A percentile compares a stretch with the other conserved stretches of the same genome.
Conservation (phyloP, 2,329 filamentous ascomycete species). For the Akanthomyces muscarius region DNA sequence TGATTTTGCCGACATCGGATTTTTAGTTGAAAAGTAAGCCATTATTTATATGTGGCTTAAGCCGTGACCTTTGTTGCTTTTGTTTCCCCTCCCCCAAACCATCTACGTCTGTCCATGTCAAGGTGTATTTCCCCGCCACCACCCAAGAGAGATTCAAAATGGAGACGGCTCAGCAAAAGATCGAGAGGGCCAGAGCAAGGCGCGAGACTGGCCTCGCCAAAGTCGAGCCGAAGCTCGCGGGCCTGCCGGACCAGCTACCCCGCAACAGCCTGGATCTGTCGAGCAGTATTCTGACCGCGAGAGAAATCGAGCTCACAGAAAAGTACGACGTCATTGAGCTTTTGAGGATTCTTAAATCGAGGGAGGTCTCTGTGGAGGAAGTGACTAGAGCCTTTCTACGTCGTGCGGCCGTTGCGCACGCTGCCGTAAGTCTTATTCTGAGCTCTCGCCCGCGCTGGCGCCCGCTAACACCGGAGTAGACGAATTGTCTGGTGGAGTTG, state of each 20-base stretch:
- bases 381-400: constrained; percentile 16
- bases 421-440: constrained; percentile 4
- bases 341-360: constrained; percentile 11
- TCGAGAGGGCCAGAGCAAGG: constrained; percentile 15
- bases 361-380: constrained; percentile 15
- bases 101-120: background rate
- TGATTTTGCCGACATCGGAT: constrained; percentile 8
- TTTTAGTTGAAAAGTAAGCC: background rate
- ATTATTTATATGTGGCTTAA: background rate
- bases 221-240: constrained; percentile 19
- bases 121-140: background rate
- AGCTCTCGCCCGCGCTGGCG: background rate
- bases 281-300: constrained; percentile 22
- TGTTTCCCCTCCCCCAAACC: background rate
- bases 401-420: constrained; percentile 17
- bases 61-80: background rate
- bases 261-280: constrained; percentile 25
- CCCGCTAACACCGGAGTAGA: constrained; percentile 21
- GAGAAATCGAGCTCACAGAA: constrained; percentile 29
- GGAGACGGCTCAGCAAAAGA: constrained; percentile 16
- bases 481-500: constrained; percentile 32
- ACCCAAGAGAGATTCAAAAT: background rate
- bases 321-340: constrained; percentile 25
- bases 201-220: constrained; percentile 19
- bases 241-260: constrained; percentile 19